Conservation (phyloP, 345 rosid genomes). For the Brassica nigra region DNA sequence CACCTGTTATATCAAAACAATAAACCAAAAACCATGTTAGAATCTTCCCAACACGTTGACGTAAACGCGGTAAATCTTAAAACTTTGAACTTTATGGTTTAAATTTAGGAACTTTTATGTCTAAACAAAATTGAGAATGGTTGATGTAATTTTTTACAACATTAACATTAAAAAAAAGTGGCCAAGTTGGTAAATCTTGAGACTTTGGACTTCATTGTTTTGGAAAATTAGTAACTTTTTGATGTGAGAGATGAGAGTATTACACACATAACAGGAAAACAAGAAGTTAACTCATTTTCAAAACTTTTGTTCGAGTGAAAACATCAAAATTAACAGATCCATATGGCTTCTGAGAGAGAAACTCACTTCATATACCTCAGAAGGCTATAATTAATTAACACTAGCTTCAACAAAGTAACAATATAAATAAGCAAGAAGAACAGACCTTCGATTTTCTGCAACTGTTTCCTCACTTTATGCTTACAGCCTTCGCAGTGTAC, state of each 20-base stretch:
- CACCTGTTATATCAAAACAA: slow-evolving; percentile 54
- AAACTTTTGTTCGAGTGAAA: too few relatives aligned
- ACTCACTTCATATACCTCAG: too few relatives aligned
- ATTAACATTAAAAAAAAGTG: neutral
- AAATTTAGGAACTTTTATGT: slow-evolving; percentile 7
- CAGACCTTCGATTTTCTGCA: slow-evolving; percentile 82
- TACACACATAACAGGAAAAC: neutral
- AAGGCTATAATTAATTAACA: too few relatives aligned
- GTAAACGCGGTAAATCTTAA: neutral
- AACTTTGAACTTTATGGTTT: neutral
- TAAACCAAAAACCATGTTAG: slow-evolving; percentile 15
- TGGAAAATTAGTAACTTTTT: neutral
- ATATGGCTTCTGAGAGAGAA: neutral
- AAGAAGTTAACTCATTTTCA: neutral
- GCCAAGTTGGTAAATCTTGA: neutral
- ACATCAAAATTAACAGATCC: slow-evolving; percentile 3
- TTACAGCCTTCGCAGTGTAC: slow-evolving; percentile 96
- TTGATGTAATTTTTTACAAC: neutral
- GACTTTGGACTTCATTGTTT: slow-evolving; percentile 11
- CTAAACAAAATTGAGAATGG: too few relatives aligned
- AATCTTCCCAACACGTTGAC: neutral
- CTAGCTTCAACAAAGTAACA: too few relatives aligned
- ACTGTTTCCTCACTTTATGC: slow-evolving; percentile 71
- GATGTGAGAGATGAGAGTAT: slow-evolving; percentile 11
- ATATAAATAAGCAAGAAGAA: slow-evolving; percentile 4